These are phyloP conservation scores for Spergularia bocconei DNA, from an alignment of 148 eudicot genomes.

Conservation along the genomic window DNA sequence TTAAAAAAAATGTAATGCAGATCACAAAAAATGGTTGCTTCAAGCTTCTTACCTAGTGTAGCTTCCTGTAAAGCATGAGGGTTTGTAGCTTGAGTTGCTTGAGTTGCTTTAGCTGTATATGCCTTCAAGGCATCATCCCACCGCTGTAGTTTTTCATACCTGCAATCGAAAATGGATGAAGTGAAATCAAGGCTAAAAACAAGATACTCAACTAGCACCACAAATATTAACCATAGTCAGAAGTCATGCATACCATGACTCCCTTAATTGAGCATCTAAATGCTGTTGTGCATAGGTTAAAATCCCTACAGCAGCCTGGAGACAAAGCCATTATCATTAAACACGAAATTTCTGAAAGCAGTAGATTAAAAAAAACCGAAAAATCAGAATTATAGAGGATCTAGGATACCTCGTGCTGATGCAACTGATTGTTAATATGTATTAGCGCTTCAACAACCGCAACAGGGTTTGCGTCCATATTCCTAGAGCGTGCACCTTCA, in stretches of 20 bases:
- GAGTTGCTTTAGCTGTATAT: slow-evolving; percentile 72
- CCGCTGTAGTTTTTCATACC: slow-evolving; percentile 96
- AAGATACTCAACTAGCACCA: background rate
- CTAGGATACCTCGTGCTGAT: slow-evolving; percentile 83
- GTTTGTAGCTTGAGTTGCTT: slow-evolving; percentile 64
- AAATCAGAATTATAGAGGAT: background rate
- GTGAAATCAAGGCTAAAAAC: slow-evolving; percentile 1
- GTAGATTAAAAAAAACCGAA: background rate
- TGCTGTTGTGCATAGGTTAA: slow-evolving; percentile 90
- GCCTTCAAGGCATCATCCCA: slow-evolving; percentile 99
- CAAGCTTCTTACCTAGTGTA: slow-evolving; percentile 65
- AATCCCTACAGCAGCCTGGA: slow-evolving; percentile 96
- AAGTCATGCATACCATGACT: slow-evolving; percentile 60
- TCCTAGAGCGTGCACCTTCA: slow-evolving; percentile 86
- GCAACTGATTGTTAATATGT: slow-evolving; percentile 94
- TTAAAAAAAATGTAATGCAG: background rate
- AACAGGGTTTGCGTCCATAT: slow-evolving; percentile 88
- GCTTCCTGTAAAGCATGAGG: slow-evolving; percentile 81
- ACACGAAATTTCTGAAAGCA: background rate
- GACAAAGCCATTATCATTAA: slow-evolving; percentile 12
- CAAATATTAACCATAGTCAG: background rate
- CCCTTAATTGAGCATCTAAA: slow-evolving; percentile 87
- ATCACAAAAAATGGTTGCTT: background rate
- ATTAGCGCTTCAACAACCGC: slow-evolving; percentile 95
- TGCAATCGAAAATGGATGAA: slow-evolving; percentile 26